Base-by-base conservation (phyloP, 2,329 filamentous ascomycete species). In the Endocalyx cinctus region DNA sequence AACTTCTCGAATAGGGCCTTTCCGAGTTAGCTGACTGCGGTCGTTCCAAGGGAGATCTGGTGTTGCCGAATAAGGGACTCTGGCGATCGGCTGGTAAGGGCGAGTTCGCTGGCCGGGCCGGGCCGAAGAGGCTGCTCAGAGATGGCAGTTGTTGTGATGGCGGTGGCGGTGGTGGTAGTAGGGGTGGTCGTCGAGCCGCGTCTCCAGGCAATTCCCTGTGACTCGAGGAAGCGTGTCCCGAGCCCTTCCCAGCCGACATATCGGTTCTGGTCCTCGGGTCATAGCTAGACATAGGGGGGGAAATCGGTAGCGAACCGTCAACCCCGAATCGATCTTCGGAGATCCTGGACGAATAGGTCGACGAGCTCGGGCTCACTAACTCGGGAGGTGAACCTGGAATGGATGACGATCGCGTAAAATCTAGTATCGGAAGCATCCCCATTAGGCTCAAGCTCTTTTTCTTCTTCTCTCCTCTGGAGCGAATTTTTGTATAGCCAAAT, bases 221-320 rank as follows among this genome's bases (percentile, higher is more conserved):
- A n/a, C n/a, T n/a, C n/a, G n/a, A n/a, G n/a, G n/a, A n/a, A n/a
- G n/a, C n/a, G n/a, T n/a, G 60, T 42, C 65, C 62, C 33, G 54
- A 46, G 31, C 52, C 58, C 48, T 62, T 63, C 38, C 58, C 59
- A 41, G 59, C 48, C 45, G 60, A 59, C 64, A 69, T 64, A 38
- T 67, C 64, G 54, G 57, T 50, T 51, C 56, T 63, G 41, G 60
- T 51, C 43, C 58, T 53, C 42, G 64, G 68, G 37, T 74, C 74
- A 75, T 77, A 70, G 57, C 63, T 69, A 52, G 72, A 72, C 74
- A 77, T 78, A 46, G 70, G 69, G 54, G 72, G 66, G 42, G 72
- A 72, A 41, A 70, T 59, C 38, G 67, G 66, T 38, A 58, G 55
- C 41, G 57, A 53, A 31, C 59, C 59, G 32, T 59, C 62, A n/a